Evolutionary conservation across 345 rosid genomes (phyloP), one percentile per base, ranked within the genome.

Genomic region (Rhodomyrtus tomentosa): DNA sequence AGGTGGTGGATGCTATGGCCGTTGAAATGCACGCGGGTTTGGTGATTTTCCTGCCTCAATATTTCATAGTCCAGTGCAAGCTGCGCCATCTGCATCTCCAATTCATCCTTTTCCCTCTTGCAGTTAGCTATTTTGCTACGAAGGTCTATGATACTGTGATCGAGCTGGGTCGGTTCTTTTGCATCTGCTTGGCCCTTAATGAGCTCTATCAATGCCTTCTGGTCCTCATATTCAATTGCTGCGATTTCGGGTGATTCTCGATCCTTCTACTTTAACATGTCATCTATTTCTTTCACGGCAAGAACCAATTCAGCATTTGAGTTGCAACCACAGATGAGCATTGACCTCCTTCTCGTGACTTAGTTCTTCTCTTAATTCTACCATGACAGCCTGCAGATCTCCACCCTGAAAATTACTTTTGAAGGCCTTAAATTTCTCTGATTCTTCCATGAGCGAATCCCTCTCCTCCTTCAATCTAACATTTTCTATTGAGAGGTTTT

Each of bases 51-150:
- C 85, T 91, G 93, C 86, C 89, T 90, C 80, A 89, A 54, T 76
- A 91, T 90, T 92, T 91, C 93, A 49, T 90, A 88, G 83, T 91
- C 93, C 74, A 91, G 90, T n/a, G 91, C 93, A 82, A 91, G 90
- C 85, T 91, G 93, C 87, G 89, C 93, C 92, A 90, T 86, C 76
- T 89, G 93, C 87, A 88, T 90, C 88, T 91, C 92, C 51, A 88
- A 42, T 53, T 91, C 92, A 82, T 91, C 92, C 80, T 74, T 91
- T 7, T 85, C 93, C 73, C 90, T 86, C 90, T 87, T 87, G 82
- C 81, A 89, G 29, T 85, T 88, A 53, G 89, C 90, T 72, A 91
- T 53, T 85, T 90, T 90, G 42, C 53, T 89, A 51, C 76, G 55
- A 58, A 91, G 86, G 84, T 88, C 89, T 51, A 59, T 80, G 24